Evolutionary conservation across 805 yeast species (phyloP), one percentile per base, ranked within the genome.

Genomic region (Lipomyces starkeyi): DNA sequence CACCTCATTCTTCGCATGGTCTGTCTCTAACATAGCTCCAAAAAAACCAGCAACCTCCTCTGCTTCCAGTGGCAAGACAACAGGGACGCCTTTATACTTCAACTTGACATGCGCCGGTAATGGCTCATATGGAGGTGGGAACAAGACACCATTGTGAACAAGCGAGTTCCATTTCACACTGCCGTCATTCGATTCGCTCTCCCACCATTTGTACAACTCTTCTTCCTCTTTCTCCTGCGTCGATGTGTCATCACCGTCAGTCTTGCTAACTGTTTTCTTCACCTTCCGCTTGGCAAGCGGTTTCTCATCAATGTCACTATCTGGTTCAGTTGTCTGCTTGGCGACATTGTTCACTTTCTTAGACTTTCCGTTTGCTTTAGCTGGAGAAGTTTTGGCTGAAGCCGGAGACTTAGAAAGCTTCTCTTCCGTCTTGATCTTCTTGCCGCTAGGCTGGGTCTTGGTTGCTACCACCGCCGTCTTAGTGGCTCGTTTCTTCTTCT

Each of bases 21-120:
- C 97, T 0, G 93, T 85, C 71, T 91, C 93, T 57, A 93, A 71
- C 86, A 94, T 84, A 5, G 97, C 97, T 9, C 90, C 98, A 78
- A 84, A 94, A 76, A 93, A 94, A 0, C 97, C 98, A 0, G 98
- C 98, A 47, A 94, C 97, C 78, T 94, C 98, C 79, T 94, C 99
- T 1, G 97, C 98, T 65, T 83, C 90, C 0, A 81, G 80, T 0
- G 97, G 94, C 66, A 94, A 82, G 35, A 81, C 82, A 0, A 93
- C 93, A 0, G 95, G 91, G 71, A 85, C 83, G 0, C 91, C 91
- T 73, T 90, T 89, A 75, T 94, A 93, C 67, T 86, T 83, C 63
- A 94, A 74, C 75, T 90, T 91, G 53, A 93, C 90, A 74, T 86
- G 84, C 4, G 85, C 80, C 0, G 98, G 98, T 57, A 94, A 80